Evolutionary conservation across 306 rosid genomes (phyloP).

Genomic region (Mimosa bimucronata): DNA sequence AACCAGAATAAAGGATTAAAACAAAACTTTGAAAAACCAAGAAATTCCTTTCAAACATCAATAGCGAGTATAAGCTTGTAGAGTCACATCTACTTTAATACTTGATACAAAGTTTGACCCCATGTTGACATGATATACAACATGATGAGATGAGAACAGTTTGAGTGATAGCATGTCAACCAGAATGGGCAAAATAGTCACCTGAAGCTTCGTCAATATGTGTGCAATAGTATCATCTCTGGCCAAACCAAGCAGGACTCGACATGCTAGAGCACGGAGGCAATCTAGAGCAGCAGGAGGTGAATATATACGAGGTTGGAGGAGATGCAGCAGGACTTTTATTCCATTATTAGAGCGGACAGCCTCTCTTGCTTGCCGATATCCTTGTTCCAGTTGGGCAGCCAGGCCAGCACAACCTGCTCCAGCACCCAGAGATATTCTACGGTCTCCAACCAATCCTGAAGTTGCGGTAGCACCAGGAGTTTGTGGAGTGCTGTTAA

Average conservation of each 20-base stretch:
- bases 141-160: background rate
- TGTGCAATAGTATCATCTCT: constrained; percentile 95
- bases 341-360: constrained; percentile 93
- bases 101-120: constrained; percentile 9
- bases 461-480: constrained; percentile 69
- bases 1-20: constrained; percentile 13
- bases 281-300: constrained; percentile 94
- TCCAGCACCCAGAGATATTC: constrained; percentile 92
- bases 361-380: constrained; percentile 93
- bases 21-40: constrained; percentile 7
- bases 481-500: constrained; percentile 56
- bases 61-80: background rate
- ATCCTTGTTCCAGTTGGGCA: constrained; percentile 83
- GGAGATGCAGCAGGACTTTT: constrained; percentile 91
- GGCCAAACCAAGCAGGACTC: constrained; percentile 95
- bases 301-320: constrained; percentile 85
- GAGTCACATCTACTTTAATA: background rate
- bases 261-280: constrained; percentile 95
- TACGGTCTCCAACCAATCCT: constrained; percentile 93
- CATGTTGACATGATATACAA: constrained; percentile 18
- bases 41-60: background rate
- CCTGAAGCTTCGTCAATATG: constrained; percentile 98
- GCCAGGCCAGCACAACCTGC: constrained; percentile 98
- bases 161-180: background rate
- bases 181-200: constrained; percentile 31